Evolutionary conservation across 345 rosid species (phyloP), one percentile per base, ranked within the genome.

Genomic region (Hibiscus syriacus): DNA sequence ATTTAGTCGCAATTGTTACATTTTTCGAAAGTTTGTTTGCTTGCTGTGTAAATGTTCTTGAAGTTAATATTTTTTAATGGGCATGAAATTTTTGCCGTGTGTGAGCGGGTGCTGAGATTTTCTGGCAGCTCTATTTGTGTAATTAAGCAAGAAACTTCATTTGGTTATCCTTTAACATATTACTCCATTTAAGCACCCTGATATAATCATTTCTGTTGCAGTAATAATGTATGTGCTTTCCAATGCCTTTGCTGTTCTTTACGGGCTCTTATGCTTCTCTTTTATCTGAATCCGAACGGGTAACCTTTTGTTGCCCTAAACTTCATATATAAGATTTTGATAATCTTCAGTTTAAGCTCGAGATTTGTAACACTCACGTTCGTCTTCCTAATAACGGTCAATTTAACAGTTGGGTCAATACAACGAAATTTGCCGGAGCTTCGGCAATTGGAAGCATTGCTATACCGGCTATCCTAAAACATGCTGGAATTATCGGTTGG

Each of bases 401-500:
- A 48, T 48, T 8, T 25, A 54, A 54, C 78, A 94, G 97, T 14
- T 94, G 99, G 98, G 87, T 84, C 59, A 94, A 84, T 29, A 92
- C 87, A 48, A 89, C 98, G 26, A 91, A n/a, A 94, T 72, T 94
- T 84, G 88, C 99, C 0, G 99, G 99, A 68, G n/a, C 97, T 68
- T 91, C 98, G 16, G 85, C 90, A 2, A 58, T 94, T 30, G 99
- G 99, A 79, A 94, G 99, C 80, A 79, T 94, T 19, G 99, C 99
- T 3, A 91, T 94, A 76, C 99, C 99, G 1, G 83, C 80, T 52
- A 91, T 94, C 67, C 81, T 94, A 65, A 94, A 87, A 83, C 99
- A 94, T 53, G 89, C 98, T 0, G 96, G 90, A 50, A 87, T 91
- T 55, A 94, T 94, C 3, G 82, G 99, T n/a, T 94, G 99, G 99